Conservation (phyloP, 768 basidiomycete species). For the Xanthoconium purpureum region DNA sequence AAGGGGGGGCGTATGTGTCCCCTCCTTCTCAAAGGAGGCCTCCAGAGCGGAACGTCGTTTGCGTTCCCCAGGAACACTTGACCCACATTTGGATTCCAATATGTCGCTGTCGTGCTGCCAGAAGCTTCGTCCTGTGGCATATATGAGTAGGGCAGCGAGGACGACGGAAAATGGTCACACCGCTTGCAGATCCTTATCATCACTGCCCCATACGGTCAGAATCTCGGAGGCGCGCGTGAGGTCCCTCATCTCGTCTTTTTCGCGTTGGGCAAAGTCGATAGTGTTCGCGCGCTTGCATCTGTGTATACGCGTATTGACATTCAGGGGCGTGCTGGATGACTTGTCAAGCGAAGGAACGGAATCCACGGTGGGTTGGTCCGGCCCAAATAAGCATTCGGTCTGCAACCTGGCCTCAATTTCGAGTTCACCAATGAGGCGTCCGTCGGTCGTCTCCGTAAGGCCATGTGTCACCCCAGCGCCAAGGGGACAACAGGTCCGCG, state of each 20-base stretch:
- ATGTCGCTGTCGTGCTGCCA: slow-evolving; percentile 37
- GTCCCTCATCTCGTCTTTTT: slow-evolving; percentile 88
- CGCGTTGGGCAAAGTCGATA: slow-evolving; percentile 77
- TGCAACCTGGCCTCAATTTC: slow-evolving; percentile 21
- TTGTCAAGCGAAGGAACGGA: background rate
- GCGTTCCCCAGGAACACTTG: slow-evolving; percentile 83
- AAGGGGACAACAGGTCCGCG: background rate
- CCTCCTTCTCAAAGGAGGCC: slow-evolving; percentile 21
- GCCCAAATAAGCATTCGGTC: background rate
- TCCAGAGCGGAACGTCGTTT: slow-evolving; percentile 65
- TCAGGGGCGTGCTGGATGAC: background rate
- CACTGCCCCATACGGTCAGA: slow-evolving; percentile 40
- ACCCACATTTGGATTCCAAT: slow-evolving; percentile 56
- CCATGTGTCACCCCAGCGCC: slow-evolving; percentile 9
- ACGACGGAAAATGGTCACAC: slow-evolving; percentile 1
- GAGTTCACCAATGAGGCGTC: slow-evolving; percentile 18
- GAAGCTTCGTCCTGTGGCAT: slow-evolving; percentile 19
- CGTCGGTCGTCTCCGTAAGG: slow-evolving; percentile 35
- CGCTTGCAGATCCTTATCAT: slow-evolving; percentile 9
- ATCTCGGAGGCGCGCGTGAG: slow-evolving; percentile 83
- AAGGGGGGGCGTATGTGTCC: background rate
- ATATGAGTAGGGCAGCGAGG: background rate
- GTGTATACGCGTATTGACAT: slow-evolving; percentile 19
- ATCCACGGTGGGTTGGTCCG: background rate
- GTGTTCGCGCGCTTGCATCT: slow-evolving; percentile 48